These are phyloP conservation scores for Lenzites betulinus DNA, from an alignment of 768 basidiomycete species.

Conservation along the genomic window DNA sequence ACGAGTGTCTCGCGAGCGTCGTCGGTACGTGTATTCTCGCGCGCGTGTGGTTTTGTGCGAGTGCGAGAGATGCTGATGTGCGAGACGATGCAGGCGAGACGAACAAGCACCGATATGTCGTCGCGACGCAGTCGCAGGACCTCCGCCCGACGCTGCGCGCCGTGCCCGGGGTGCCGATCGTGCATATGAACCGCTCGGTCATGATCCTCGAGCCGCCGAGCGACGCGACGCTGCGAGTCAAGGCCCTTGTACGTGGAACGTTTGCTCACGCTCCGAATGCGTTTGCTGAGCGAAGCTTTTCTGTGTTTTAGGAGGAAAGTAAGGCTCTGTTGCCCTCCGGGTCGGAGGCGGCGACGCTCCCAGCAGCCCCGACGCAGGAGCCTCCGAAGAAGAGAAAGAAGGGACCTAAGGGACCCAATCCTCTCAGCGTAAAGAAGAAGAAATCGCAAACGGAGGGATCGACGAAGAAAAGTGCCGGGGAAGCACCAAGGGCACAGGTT, in stretches of 20 bases:
- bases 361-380: constrained; percentile 37
- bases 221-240: constrained; percentile 69
- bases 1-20: constrained; percentile 80
- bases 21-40: constrained; percentile 57
- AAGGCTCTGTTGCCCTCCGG: constrained; percentile 53
- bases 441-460: constrained; percentile 33
- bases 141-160: constrained; percentile 69
- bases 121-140: constrained; percentile 79
- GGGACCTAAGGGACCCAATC: constrained; percentile 87
- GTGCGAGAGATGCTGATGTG: not conserved
- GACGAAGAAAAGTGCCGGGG: not conserved
- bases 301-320: constrained; percentile 58
- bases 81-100: constrained; percentile 52
- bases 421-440: constrained; percentile 91
- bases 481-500: constrained; percentile 14
- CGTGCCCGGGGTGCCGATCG: constrained; percentile 84
- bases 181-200: constrained; percentile 91
- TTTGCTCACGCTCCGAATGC: not conserved
- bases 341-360: constrained; percentile 49
- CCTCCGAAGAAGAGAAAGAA: constrained; percentile 58
- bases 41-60: not conserved
- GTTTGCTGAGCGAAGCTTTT: not conserved
- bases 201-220: constrained; percentile 93
- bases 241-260: constrained; percentile 50
- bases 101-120: constrained; percentile 92